These are phyloP conservation scores for Inosperma sp. DNA, from an alignment of 768 basidiomycete species.

Conservation along the genomic window DNA sequence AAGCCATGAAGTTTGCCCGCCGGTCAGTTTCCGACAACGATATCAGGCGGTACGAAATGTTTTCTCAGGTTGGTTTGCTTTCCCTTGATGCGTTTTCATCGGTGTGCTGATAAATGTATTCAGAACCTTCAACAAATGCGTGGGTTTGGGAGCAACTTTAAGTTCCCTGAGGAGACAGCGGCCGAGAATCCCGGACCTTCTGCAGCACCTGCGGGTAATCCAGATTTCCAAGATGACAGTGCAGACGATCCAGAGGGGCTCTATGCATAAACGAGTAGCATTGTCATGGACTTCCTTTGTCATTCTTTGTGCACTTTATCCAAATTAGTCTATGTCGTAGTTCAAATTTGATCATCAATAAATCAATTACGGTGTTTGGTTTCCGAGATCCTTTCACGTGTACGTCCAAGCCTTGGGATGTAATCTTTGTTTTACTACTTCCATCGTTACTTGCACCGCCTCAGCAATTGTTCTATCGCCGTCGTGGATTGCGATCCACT, in stretches of 20 bases:
- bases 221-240: slow-evolving; percentile 79
- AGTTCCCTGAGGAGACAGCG: slow-evolving; percentile 87
- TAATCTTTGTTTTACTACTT: no score
- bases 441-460: no score
- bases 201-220: slow-evolving; percentile 50
- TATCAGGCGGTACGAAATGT: slow-evolving; percentile 98
- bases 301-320: no score
- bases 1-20: slow-evolving; percentile 97
- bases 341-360: no score
- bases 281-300: slow-evolving; percentile 2
- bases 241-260: slow-evolving; percentile 95
- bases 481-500: no score
- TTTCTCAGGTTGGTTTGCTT: slow-evolving; percentile 64
- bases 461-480: no score
- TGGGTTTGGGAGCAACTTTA: slow-evolving; percentile 93
- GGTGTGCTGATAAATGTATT: slow-evolving; percentile 9
- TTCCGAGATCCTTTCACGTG: no score
- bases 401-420: no score
- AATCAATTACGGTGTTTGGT: no score
- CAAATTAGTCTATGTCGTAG: no score
- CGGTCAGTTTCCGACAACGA: slow-evolving; percentile 96
- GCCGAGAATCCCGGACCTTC: slow-evolving; percentile 38
- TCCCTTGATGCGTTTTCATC: slow-evolving; percentile 1
- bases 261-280: slow-evolving; percentile 77
- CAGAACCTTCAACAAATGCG: slow-evolving; percentile 89